phyloP scores from a whole-genome alignment of 306 rosid genomes.

The Sophora flavescens region DNA sequence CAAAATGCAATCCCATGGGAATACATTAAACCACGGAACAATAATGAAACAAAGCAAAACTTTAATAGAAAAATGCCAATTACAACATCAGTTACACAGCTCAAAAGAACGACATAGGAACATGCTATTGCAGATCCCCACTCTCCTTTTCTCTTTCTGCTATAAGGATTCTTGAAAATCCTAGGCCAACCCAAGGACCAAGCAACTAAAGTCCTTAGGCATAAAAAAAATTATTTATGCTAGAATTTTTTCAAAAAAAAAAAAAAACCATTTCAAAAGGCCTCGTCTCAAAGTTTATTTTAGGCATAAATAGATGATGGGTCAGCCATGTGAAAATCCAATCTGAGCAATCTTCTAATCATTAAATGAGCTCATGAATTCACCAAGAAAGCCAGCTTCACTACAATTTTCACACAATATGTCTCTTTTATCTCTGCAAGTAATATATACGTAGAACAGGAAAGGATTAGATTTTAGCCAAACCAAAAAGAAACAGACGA shows the following conservation, averaged over 20 bases:
- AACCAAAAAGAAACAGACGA: neutral
- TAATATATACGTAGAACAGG: conserved; percentile 14
- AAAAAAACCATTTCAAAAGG: too few species aligned
- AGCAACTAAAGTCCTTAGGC: too few species aligned
- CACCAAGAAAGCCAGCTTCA: conserved; percentile 85
- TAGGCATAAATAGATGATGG: too few species aligned
- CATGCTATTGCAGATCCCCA: neutral
- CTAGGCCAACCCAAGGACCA: too few species aligned
- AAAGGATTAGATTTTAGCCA: neutral
- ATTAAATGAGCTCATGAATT: conserved; percentile 76
- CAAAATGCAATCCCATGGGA: too few species aligned
- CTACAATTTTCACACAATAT: conserved; percentile 77
- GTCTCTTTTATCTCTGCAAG: conserved; percentile 68
- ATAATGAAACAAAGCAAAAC: neutral
- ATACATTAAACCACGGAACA: too few species aligned
- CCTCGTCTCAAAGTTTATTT: too few species aligned
- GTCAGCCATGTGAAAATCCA: neutral
- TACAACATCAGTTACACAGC: neutral
- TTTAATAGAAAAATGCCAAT: neutral
- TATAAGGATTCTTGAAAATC: too few species aligned
- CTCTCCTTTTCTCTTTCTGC: neutral
- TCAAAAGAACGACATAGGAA: neutral
- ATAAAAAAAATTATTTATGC: too few species aligned
- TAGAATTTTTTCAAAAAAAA: too few species aligned
- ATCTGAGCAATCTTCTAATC: conserved; percentile 44